Base-by-base conservation (phyloP, 805 yeast genomes). In the Lachancea sp. region DNA sequence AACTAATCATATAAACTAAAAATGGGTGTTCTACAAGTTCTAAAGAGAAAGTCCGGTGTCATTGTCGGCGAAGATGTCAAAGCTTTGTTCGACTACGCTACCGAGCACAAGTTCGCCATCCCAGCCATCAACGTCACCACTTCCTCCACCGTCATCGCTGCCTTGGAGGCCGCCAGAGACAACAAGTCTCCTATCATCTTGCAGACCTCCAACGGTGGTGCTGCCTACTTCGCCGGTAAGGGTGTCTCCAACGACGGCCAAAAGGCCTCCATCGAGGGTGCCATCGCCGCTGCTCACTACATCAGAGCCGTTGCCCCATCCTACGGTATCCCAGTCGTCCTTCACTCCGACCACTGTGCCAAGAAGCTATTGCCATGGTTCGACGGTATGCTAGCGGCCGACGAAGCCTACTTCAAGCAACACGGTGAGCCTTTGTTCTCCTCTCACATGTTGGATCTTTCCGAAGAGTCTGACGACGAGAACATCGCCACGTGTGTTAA, bases 221-320 rank as follows among this genome's bases (percentile, higher is more conserved):
- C 99, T 59, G 98, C 98, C 54, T 93, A 81, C 87, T 93, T 93
- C 69, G 99, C 99, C 55, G 99, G 99, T 76, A 93, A 93, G 82
- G 99, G 98, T 76, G 89, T 93, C 59, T 77, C 79, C 69, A 93
- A 93, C 85, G 77, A 77, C 63, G 83, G 87, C 77, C 98, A 93
- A 77, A 74, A 75, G 63, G 99, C 98, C 50, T 84, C 98, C 52
- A 86, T 93, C 72, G 82, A 81, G 49, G 99, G 99, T 72, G 73
- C 95, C 66, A 68, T 93, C 66, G 96, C 99, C 61, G 98, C 97
- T 66, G 99, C 95, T 55, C 96, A 87, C 78, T 93, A 85, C 81
- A 83, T 93, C 72, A 86, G 97, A 76, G 67, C 96, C 52, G 80
- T 93, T 75, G 97, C 99, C 55, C 96, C 99, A 70, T 69, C 82